Conservation (phyloP, 106 monocot species). For the Platanthera zijinensis region DNA sequence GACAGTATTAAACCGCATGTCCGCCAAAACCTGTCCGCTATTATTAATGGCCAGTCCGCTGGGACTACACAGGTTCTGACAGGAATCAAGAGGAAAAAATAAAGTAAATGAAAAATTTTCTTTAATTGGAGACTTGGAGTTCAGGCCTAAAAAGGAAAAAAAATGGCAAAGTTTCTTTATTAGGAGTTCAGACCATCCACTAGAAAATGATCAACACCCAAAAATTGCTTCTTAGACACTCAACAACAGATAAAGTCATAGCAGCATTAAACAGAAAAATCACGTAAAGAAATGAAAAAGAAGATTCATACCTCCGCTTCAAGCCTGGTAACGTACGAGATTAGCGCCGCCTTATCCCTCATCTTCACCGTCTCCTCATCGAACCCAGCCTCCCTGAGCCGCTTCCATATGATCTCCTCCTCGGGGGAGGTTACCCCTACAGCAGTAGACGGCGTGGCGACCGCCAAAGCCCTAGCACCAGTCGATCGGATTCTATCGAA, state of each 20-base stretch:
- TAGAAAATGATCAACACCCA: neutral
- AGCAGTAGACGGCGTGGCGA: conserved; percentile 12
- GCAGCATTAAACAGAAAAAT: neutral
- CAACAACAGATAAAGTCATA: neutral
- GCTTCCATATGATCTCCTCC: conserved; percentile 82
- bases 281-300: neutral
- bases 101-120: no score
- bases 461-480: neutral
- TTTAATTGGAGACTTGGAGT: no score
- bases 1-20: no score
- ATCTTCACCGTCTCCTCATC: conserved; percentile 72
- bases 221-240: neutral
- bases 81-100: no score
- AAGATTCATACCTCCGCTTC: conserved; percentile 55
- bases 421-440: neutral
- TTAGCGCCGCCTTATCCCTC: conserved; percentile 81
- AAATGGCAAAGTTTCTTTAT: no score
- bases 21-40: no score
- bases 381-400: conserved; percentile 71
- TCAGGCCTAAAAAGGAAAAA: no score
- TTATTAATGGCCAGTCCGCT: no score
- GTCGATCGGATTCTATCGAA: neutral
- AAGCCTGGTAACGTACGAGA: conserved; percentile 70
- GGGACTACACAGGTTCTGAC: no score
- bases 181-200: neutral